Evolutionary conservation across 2,329 filamentous ascomycete species (phyloP).

Genomic region (Xylaria hypoxylon): DNA sequence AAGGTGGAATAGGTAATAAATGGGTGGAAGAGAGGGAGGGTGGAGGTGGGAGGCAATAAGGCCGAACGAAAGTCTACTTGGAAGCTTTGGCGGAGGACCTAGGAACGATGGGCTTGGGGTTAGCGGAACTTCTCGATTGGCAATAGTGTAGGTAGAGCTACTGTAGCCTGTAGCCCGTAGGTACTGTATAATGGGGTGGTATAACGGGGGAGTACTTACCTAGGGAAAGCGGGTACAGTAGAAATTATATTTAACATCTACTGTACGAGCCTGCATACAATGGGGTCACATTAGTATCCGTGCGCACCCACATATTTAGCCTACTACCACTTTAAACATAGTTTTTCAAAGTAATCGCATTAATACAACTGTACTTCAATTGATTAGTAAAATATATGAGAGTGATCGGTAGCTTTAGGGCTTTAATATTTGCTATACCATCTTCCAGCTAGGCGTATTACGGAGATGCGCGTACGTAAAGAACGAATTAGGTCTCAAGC

Average conservation of each 20-base stretch:
- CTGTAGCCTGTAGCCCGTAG: conserved; percentile 10
- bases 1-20: conserved; percentile 28
- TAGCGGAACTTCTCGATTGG: conserved; percentile 40
- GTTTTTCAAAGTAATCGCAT: too few relatives aligned
- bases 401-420: too few relatives aligned
- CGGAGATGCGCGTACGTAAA: too few relatives aligned
- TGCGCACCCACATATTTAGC: too few relatives aligned
- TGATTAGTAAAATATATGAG: too few relatives aligned
- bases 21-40: conserved; percentile 29
- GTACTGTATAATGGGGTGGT: conserved; percentile 9
- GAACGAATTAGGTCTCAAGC: too few relatives aligned
- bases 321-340: too few relatives aligned
- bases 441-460: too few relatives aligned
- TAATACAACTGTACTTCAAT: too few relatives aligned
- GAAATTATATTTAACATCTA: background rate
- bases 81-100: conserved; percentile 25
- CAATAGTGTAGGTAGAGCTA: conserved; percentile 29
- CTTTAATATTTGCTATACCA: too few relatives aligned
- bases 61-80: conserved; percentile 30
- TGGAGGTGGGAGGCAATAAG: conserved; percentile 39
- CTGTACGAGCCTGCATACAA: background rate
- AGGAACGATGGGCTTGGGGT: conserved; percentile 23
- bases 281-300: too few relatives aligned
- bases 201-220: background rate
- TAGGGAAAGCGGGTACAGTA: conserved; percentile 21